Conservation (phyloP, 1,284 basidiomycete species). For the Naganishia sp. region DNA sequence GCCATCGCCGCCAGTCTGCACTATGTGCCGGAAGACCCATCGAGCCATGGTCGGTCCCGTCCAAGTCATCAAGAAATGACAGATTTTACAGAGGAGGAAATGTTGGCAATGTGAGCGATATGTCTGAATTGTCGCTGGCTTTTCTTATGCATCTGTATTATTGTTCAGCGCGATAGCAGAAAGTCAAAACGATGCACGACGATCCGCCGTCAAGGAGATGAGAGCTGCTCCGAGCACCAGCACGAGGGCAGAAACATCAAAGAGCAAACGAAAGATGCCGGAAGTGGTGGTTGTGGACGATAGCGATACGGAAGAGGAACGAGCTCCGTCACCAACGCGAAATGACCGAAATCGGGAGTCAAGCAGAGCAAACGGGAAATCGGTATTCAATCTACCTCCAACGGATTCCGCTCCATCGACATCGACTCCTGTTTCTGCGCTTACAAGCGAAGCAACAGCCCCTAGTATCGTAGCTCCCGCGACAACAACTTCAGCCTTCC, state of each 20-base stretch:
- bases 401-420: neutral
- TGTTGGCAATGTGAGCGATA: conserved; percentile 22
- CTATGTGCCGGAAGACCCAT: neutral
- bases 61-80: neutral
- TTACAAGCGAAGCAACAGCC: neutral
- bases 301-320: conserved; percentile 20
- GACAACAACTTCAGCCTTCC: conserved; percentile 12
- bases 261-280: conserved; percentile 6
- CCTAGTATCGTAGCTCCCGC: neutral
- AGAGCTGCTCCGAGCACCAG: neutral
- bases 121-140: no score
- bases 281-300: conserved; percentile 16
- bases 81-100: conserved; percentile 18
- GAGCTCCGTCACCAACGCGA: no score
- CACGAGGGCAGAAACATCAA: neutral
- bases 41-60: neutral
- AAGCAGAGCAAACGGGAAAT: neutral
- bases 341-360: no score
- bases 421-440: neutral
- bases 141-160: neutral
- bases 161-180: conserved; percentile 1
- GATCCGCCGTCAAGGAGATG: neutral
- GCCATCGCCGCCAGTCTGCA: conserved; percentile 23
- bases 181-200: conserved; percentile 1
- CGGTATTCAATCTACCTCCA: neutral